Base-by-base conservation (phyloP, 345 rosid genomes). In the Kandelia obovata region DNA sequence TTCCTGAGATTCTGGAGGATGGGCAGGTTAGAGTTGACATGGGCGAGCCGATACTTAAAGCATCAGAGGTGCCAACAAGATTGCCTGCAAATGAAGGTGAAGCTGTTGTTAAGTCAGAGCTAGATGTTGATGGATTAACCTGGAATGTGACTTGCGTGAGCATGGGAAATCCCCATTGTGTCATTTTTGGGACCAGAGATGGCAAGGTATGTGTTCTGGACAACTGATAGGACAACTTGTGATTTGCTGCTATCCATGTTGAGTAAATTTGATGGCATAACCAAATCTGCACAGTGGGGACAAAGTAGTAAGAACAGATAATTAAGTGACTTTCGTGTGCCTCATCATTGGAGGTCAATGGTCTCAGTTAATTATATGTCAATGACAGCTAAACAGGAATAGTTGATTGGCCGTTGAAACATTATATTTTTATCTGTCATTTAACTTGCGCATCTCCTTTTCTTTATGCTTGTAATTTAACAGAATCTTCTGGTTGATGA, bases 81-180 rank as follows among this genome's bases (percentile, higher is more conserved):
- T 77, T 96, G 72, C 62, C 83, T 3, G 84, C 94, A 43, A 96
- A 90, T 75, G 77, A 86, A 75, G 84, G 58, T 58, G 83, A 68
- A 49, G 79, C 91, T 76, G 91, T 81, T 70, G 93, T 88, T 65
- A 80, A 86, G 68, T 78, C 87, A 3, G 95, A 81, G 56, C 71
- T 92, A 53, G 81, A 70, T 73, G 89, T 96, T 13, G 96, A 92
- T 83, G 96, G 96, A 66, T 85, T 81, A 37, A 75, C 80, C 68
- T 96, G 99, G 99, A 82, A 81, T 77, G 97, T 88, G 69, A 96
- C 97, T n/a, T 92, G 98, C 67, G 96, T 92, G 78, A 90, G 98
- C 60, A 96, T 92, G 99, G 98, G 99, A 16, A 96, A 96, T 82
- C 99, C 99, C 61, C 99, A 96, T 66, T 96, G 99, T 66, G 64